These are phyloP conservation scores for Inonotus hispidus DNA, from an alignment of 1,284 basidiomycete species.

Conservation along the genomic window DNA sequence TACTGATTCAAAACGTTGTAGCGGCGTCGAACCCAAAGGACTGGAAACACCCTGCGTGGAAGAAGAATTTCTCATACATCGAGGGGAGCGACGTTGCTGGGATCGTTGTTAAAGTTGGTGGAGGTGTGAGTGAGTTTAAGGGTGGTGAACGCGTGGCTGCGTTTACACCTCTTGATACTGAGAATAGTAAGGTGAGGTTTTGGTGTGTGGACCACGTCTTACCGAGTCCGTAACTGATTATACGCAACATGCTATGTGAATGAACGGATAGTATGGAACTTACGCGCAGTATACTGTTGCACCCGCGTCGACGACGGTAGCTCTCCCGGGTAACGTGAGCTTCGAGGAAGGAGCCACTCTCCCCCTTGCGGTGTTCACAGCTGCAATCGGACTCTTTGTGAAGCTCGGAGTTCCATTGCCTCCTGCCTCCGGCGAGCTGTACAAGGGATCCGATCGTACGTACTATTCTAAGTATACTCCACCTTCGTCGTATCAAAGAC, in stretches of 20 bases:
- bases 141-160: slow-evolving; percentile 22
- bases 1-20: slow-evolving; percentile 30
- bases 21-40: slow-evolving; percentile 32
- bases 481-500: too few relatives aligned
- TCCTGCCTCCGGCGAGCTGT: slow-evolving; percentile 4
- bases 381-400: slow-evolving; percentile 29
- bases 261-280: slow-evolving; percentile 17
- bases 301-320: slow-evolving; percentile 9
- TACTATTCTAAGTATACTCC: too few relatives aligned
- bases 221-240: neutral
- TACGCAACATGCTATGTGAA: too few relatives aligned
- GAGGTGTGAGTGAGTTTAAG: slow-evolving; percentile 19
- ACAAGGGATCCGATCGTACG: neutral
- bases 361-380: slow-evolving; percentile 30
- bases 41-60: slow-evolving; percentile 20
- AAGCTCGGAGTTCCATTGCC: slow-evolving; percentile 22
- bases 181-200: slow-evolving; percentile 12
- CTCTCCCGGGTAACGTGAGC: slow-evolving; percentile 8
- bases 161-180: slow-evolving; percentile 24
- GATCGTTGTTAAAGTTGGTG: slow-evolving; percentile 17
- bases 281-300: slow-evolving; percentile 17
- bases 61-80: slow-evolving; percentile 17
- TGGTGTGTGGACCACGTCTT: neutral
- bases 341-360: slow-evolving; percentile 31
- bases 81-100: slow-evolving; percentile 21